Conservation (phyloP, 1,284 basidiomycete species). For the Apiotrichum sp. region DNA sequence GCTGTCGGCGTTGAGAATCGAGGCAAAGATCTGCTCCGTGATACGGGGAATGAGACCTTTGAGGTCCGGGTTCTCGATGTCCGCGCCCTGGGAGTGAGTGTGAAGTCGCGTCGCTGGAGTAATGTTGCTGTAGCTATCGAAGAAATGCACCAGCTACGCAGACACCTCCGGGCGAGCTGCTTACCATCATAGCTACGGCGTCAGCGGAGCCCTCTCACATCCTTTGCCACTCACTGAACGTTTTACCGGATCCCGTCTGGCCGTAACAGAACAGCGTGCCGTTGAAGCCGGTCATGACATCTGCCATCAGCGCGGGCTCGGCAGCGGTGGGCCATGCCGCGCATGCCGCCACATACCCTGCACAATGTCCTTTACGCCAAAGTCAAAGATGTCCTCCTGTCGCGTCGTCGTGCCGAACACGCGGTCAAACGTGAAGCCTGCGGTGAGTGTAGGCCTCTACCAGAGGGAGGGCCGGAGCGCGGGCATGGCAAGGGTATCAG, state of each 20-base stretch:
- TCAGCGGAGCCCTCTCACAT: slow-evolving; percentile 7
- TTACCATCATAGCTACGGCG: slow-evolving; percentile 76
- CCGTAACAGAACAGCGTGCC: slow-evolving; percentile 98
- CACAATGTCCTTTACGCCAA: slow-evolving; percentile 80
- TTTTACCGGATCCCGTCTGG: slow-evolving; percentile 96
- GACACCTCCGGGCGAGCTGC: slow-evolving; percentile 13
- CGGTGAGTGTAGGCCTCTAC: slow-evolving; percentile 2
- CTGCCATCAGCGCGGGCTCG: slow-evolving; percentile 47
- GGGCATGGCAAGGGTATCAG: too few species aligned
- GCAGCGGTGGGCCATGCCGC: too few species aligned
- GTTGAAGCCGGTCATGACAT: slow-evolving; percentile 98
- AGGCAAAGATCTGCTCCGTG: slow-evolving; percentile 97
- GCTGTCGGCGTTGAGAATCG: slow-evolving; percentile 89
- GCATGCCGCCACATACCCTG: slow-evolving; percentile 27
- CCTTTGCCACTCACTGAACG: slow-evolving; percentile 55
- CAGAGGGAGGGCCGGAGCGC: too few species aligned
- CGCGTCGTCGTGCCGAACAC: slow-evolving; percentile 90
- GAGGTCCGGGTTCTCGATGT: slow-evolving; percentile 85
- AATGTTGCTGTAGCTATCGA: too few species aligned
- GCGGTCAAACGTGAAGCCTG: slow-evolving; percentile 92
- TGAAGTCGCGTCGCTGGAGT: too few species aligned
- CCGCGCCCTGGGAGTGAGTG: slow-evolving; percentile 64
- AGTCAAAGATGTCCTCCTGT: slow-evolving; percentile 96
- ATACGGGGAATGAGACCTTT: slow-evolving; percentile 98
- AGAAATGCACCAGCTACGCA: too few species aligned